Conservation (phyloP, 176 grass and related monocot genomes). For the Panicum miliaceum region DNA sequence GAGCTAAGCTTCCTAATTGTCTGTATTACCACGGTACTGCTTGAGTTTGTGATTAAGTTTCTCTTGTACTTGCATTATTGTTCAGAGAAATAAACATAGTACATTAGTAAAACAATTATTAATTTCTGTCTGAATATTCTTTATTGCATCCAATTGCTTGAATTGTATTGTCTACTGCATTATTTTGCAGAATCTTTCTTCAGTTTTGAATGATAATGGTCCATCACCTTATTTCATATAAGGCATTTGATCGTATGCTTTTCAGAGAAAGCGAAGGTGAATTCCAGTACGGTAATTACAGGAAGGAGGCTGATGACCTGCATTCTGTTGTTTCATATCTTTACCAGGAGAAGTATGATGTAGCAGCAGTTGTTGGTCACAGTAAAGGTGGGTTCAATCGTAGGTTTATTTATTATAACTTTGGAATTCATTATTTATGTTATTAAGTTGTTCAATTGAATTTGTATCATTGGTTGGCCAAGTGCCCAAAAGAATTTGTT, state of each 20-base stretch:
- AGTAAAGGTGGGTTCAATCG: conserved; percentile 69
- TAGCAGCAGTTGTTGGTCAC: conserved; percentile 70
- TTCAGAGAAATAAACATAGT: conserved; percentile 13
- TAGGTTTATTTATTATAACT: conserved; percentile 5
- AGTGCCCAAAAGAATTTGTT: conserved; percentile 12
- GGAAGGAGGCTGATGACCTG: conserved; percentile 72
- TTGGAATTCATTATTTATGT: not conserved
- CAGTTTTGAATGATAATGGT: not conserved
- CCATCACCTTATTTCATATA: not conserved
- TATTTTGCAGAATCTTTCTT: not conserved
- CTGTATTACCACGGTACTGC: not conserved
- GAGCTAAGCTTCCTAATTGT: not conserved
- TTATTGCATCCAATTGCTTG: conserved; percentile 7
- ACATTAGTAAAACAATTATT: not conserved
- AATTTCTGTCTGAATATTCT: conserved; percentile 16
- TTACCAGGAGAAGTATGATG: conserved; percentile 60
- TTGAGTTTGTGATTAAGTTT: not conserved
- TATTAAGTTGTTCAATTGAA: not conserved
- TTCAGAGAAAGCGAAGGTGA: conserved; percentile 79
- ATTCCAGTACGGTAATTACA: conserved; percentile 78
- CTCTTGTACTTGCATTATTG: not conserved
- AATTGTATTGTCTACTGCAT: not conserved
- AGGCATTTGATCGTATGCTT: conserved; percentile 1
- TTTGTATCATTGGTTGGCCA: not conserved
- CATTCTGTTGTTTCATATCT: conserved; percentile 60